These are phyloP conservation scores for Nakaseomyces sp. DNA, from an alignment of 1,139 yeast genomes.

Conservation along the genomic window DNA sequence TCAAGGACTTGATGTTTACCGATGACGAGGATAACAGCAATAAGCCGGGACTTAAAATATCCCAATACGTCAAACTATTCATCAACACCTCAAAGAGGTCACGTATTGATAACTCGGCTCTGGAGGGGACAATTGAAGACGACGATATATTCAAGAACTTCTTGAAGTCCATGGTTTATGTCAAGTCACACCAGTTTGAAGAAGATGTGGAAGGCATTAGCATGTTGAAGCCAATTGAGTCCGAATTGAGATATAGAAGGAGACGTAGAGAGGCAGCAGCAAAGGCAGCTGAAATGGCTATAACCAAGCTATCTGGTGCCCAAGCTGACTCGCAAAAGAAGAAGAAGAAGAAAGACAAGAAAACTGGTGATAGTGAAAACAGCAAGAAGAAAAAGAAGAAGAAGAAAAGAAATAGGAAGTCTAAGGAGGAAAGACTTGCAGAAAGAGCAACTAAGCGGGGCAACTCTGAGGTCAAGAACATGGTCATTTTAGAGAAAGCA, in stretches of 20 bases:
- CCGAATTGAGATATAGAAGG: conserved; percentile 20
- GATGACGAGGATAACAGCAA: conserved; percentile 25
- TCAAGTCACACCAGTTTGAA: conserved; percentile 17
- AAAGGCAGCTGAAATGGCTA: conserved; percentile 17
- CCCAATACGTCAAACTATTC: conserved; percentile 22
- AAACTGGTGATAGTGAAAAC: conserved; percentile 8
- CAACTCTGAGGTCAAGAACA: conserved; percentile 16
- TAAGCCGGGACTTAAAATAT: conserved; percentile 17
- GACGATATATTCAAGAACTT: conserved; percentile 25
- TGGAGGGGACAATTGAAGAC: conserved; percentile 22
- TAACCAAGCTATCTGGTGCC: conserved; percentile 21
- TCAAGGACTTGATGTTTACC: conserved; percentile 18
- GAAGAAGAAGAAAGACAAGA: conserved; percentile 14
- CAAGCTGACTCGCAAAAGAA: conserved; percentile 9
- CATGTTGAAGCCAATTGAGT: conserved; percentile 22
- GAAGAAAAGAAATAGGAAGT: conserved; percentile 11
- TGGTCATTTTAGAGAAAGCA: conserved; percentile 30
- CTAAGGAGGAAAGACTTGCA: conserved; percentile 4
- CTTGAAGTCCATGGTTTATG: conserved; percentile 19
- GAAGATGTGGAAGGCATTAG: conserved; percentile 23
- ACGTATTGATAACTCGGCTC: conserved; percentile 1
- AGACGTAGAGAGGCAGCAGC: conserved; percentile 11
- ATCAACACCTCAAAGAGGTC: conserved; percentile 9
- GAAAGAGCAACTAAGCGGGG: background rate
- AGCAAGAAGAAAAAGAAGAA: conserved; percentile 12